Base-by-base conservation (phyloP, 768 basidiomycete species). In the Suillus discolor region DNA sequence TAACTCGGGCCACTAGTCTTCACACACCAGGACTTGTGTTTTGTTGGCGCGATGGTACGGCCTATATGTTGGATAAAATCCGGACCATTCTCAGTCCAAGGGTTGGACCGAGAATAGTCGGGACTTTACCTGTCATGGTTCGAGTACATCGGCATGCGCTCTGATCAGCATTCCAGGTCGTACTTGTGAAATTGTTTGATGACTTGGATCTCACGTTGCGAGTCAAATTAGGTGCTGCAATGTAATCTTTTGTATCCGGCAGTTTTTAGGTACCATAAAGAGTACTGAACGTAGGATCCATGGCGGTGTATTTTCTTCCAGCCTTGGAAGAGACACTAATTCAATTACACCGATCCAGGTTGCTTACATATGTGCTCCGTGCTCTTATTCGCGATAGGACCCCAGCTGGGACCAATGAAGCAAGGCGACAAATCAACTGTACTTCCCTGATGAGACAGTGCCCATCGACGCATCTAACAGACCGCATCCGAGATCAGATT, bases 81-180 rank as follows among this genome's bases (percentile, higher is more conserved):
- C 31, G 6, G 31, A 31, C 31, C 31, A 31, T 31, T 31, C 31
- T 31, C 31, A 31, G 31, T 31, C 31, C 31, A 31, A 31, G 31
- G 31, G 13, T 31, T 47, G 28, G 72, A 74, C 34, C 71, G 68
- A 70, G 72, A 54, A 60, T n/a, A 25, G n/a, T 65, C 70, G 2
- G 73, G 73, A 5, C 61, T 60, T 9, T 70, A 65, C 65, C 71
- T 70, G 4, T 57, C 15, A 15, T 74, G 70, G 71, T 69, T 71
- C 39, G 73, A 72, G 57, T 73, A 74, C 7, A 42, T 62, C 6
- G 44, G 9, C 25, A 62, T 62, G 44, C 7, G 12, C 31, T 15
- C 28, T 41, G 44, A 62, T 42, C 11, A 55, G 5, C 12, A 55
- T 4, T 12, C 18, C 53, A 54, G 31, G 8, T 54, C 28, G 16